Base-by-base conservation (phyloP, 495 filamentous ascomycete genomes). In the Geoglossum glabrum region DNA sequence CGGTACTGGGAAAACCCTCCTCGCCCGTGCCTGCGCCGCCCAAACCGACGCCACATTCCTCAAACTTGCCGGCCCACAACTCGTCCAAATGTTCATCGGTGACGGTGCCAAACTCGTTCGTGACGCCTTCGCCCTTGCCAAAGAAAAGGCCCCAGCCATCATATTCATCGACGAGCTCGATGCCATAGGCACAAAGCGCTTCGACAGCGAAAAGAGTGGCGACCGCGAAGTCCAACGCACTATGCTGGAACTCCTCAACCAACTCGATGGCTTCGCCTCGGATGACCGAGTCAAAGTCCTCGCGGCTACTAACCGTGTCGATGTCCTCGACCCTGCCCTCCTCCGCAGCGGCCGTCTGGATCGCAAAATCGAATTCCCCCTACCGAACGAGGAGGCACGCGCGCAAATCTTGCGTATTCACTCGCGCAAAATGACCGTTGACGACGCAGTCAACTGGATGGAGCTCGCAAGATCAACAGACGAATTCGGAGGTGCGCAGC, bases 21-120 rank as follows among this genome's bases (percentile, higher is more conserved):
- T 99, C 55, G 92, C 92, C 61, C 85, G 92, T 72, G 92, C 92
- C 54, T 99, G 92, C 68, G 92, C 92, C 23, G 92, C 92, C 57
- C 90, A 97, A 73, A 97, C 93, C 59, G 90, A 99, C 58, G 92
- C 92, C 59, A 99, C 92, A 49, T 99, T 99, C 79, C 84, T 99
- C 66, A 98, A 98, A 67, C 87, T 99, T 59, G 92, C 92, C 57
- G 92, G 92, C 43, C 92, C 92, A 1, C 93, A 97, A 71, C 81
- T 99, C n/a, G 92, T 99, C 21, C 92, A 99, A 69, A 99, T 99
- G 92, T 99, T 99, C 71, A 99, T 99, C 54, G 92, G 92, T 64
- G 92, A 99, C 64, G 93, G 93, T 60, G 93, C 93, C 27, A 99
- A 97, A 74, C 79, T 99, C 4, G 92, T 99, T 31, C 86, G 92